A percentile compares a stretch with the other conserved stretches of the same genome.
These are phyloP conservation scores for Emergomyces orientalis DNA, from an alignment of 2,329 filamentous ascomycete genomes.

Conservation along the genomic window DNA sequence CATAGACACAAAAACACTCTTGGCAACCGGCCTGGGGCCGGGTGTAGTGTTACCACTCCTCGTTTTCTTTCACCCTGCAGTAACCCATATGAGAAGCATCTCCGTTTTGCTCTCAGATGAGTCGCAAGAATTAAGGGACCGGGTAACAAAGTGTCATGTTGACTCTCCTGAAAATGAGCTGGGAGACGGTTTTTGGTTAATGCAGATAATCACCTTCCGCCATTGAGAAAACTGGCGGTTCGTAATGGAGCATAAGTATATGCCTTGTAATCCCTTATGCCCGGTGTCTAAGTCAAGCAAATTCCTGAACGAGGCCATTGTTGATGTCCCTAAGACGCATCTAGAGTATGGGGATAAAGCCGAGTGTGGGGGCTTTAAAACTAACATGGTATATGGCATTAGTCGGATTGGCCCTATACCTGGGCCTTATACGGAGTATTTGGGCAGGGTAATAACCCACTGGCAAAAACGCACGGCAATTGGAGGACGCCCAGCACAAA, in stretches of 20 bases:
- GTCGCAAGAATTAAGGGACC: neutral
- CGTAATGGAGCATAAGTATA: neutral
- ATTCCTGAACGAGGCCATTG: neutral
- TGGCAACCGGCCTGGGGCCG: neutral
- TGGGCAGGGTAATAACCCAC: neutral
- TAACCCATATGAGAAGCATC: conserved; percentile 6
- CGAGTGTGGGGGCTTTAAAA: neutral
- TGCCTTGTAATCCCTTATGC: neutral
- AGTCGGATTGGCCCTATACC: neutral
- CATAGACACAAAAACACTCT: neutral
- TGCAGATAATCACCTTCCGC: neutral
- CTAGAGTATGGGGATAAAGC: neutral
- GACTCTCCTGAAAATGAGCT: neutral
- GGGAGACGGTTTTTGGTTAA: neutral
- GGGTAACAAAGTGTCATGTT: neutral
- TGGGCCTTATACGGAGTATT: too few species aligned
- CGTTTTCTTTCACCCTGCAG: neutral
- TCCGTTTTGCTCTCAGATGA: neutral
- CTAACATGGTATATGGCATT: neutral
- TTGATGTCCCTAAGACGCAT: neutral
- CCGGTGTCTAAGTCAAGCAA: neutral
- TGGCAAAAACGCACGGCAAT: neutral
- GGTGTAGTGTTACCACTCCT: conserved; percentile 1
- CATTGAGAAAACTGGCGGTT: neutral
- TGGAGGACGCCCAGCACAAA: neutral